These are phyloP conservation scores for Ophiostoma sp. DNA, from an alignment of 2,329 filamentous ascomycete species.

Conservation along the genomic window DNA sequence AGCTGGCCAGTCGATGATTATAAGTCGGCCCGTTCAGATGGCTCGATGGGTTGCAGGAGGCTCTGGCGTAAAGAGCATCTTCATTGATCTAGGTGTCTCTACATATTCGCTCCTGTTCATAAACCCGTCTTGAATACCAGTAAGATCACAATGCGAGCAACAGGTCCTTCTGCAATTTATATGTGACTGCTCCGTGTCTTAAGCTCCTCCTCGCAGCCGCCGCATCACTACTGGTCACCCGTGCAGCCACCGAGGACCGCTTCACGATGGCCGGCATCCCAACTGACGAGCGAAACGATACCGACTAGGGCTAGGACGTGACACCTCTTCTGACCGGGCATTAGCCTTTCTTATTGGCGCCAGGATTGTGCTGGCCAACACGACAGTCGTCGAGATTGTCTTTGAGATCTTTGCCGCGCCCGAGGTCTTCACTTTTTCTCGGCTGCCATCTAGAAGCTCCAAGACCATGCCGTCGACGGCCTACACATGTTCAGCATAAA, in stretches of 20 bases:
- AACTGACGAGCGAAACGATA: neutral
- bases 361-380: neutral
- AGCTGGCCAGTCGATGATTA: no score
- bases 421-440: neutral
- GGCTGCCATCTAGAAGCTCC: conserved; percentile 26
- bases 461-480: conserved; percentile 31
- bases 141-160: no score
- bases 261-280: neutral
- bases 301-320: neutral
- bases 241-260: neutral
- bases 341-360: neutral
- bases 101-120: no score
- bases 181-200: no score
- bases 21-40: no score
- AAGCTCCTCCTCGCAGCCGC: no score
- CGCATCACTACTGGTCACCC: neutral
- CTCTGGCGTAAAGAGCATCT: no score
- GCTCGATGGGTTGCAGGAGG: no score
- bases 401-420: neutral
- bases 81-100: no score
- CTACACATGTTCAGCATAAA: conserved; percentile 38
- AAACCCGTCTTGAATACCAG: no score
- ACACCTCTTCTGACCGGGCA: neutral
- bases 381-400: neutral
- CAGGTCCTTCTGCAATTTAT: no score